phyloP scores from a whole-genome alignment of 106 monocot genomes.

The Cymbidium sinense region DNA sequence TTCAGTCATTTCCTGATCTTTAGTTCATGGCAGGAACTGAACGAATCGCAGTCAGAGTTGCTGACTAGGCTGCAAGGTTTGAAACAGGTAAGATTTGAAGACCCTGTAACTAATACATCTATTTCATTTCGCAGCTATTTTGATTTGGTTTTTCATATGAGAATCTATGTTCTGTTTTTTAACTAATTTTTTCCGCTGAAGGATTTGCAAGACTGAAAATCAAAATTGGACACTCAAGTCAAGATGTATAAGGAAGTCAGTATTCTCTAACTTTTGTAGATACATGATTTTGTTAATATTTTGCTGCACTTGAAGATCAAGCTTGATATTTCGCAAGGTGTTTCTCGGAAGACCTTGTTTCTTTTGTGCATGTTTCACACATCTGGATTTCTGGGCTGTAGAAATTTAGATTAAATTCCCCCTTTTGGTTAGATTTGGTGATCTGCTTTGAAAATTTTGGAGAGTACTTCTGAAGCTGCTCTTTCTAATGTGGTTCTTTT shows the following conservation, averaged over 20 bases:
- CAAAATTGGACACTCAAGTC: conserved; percentile 51
- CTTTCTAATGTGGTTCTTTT: background rate
- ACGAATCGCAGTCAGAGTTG: conserved; percentile 50
- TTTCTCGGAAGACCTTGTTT: background rate
- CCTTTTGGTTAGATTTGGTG: background rate
- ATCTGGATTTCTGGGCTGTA: background rate
- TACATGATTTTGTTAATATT: background rate
- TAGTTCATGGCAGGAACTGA: conserved; percentile 30
- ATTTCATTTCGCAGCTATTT: no score
- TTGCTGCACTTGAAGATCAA: background rate
- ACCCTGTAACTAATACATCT: background rate
- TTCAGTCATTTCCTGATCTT: background rate
- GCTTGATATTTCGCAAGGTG: background rate
- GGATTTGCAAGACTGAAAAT: conserved; percentile 62
- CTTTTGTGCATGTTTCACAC: background rate
- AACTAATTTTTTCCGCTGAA: conserved; percentile 11
- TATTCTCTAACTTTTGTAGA: background rate
- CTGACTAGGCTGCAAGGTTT: conserved; percentile 37
- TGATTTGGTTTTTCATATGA: background rate
- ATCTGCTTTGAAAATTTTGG: background rate
- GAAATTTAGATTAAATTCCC: background rate
- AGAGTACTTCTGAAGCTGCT: background rate
- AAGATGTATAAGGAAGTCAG: conserved; percentile 60
- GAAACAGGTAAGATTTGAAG: conserved; percentile 29
- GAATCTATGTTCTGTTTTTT: background rate